A percentile compares a stretch with the other conserved stretches of the same genome.
Evolutionary conservation across 163 green algal species (phyloP).

Genomic region (Prototheca cutis): DNA sequence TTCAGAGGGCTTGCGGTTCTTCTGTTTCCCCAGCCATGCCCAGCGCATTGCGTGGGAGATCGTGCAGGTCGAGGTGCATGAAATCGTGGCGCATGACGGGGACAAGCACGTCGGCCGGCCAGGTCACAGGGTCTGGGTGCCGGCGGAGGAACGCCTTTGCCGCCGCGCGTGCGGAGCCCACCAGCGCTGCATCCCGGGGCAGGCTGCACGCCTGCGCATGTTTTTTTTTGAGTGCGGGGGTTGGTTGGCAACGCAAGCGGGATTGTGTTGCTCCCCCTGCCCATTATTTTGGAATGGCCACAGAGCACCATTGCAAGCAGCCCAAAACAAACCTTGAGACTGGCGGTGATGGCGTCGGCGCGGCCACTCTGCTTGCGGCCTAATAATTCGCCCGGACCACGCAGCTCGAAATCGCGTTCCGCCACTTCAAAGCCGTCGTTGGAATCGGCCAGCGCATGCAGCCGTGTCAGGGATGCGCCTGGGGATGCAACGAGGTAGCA

Average conservation of each 20-base stretch:
- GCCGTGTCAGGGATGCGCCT: conserved; percentile 7
- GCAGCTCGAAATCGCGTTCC: conserved; percentile 49
- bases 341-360: not conserved
- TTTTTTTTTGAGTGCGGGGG: conserved; percentile 11
- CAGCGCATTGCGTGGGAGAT: not conserved
- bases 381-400: conserved; percentile 28
- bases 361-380: conserved; percentile 22
- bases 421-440: conserved; percentile 61
- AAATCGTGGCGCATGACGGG: conserved; percentile 1
- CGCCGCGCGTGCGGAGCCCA: conserved; percentile 28
- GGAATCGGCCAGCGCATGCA: conserved; percentile 40
- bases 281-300: too few species aligned
- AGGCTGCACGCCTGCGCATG: conserved; percentile 22
- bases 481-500: conserved; percentile 40
- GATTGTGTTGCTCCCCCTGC: too few species aligned
- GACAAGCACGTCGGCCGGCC: conserved; percentile 8
- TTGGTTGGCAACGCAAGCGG: not conserved
- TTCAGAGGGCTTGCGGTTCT: too few species aligned
- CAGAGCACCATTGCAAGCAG: not conserved
- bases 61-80: conserved; percentile 14
- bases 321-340: not conserved
- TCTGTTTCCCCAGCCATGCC: not conserved
- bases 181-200: conserved; percentile 25
- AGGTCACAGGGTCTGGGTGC: conserved; percentile 12
- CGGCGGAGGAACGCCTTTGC: conserved; percentile 18